Conservation (phyloP, 1,139 yeast genomes). For the Yamadazyma jaroonii region DNA sequence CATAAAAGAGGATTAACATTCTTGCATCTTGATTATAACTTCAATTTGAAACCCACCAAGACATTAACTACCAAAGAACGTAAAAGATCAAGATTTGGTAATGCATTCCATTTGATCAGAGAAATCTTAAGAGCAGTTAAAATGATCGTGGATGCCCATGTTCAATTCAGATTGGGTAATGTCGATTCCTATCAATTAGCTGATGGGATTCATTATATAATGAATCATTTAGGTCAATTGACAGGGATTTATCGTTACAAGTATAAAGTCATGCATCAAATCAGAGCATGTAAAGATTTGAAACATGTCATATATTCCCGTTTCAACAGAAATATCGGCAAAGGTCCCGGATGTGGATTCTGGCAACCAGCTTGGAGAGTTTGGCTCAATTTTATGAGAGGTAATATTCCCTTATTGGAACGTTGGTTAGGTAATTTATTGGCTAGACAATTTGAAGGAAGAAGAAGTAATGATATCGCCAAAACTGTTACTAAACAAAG, state of each 20-base stretch:
- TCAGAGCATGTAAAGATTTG: slow-evolving; percentile 90
- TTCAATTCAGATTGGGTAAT: slow-evolving; percentile 84
- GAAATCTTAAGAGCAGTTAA: slow-evolving; percentile 82
- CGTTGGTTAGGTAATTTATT: slow-evolving; percentile 92
- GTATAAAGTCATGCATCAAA: slow-evolving; percentile 97
- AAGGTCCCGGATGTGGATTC: slow-evolving; percentile 98
- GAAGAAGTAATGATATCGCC: slow-evolving; percentile 87
- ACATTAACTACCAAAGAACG: slow-evolving; percentile 96
- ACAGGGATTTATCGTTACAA: slow-evolving; percentile 97
- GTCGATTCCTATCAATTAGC: slow-evolving; percentile 93
- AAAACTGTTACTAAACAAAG: slow-evolving; percentile 95
- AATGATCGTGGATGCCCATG: slow-evolving; percentile 88
- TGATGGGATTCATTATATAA: slow-evolving; percentile 85
- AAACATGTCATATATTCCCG: slow-evolving; percentile 86
- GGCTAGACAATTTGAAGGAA: slow-evolving; percentile 94
- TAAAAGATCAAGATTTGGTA: slow-evolving; percentile 92
- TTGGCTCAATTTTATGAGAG: slow-evolving; percentile 90
- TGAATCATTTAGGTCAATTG: slow-evolving; percentile 91
- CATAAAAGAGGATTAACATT: slow-evolving; percentile 92
- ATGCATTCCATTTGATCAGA: slow-evolving; percentile 90
- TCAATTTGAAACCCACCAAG: slow-evolving; percentile 93
- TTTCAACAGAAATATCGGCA: slow-evolving; percentile 80
- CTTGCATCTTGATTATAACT: slow-evolving; percentile 90
- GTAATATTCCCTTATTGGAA: slow-evolving; percentile 88
- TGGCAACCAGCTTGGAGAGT: slow-evolving; percentile 99